Percentiles rank a stretch among this genome's conserved stretches.
phyloP scores from a whole-genome alignment of 192 early-diverging fungal genomes.

The Obelidium mucronatum region DNA sequence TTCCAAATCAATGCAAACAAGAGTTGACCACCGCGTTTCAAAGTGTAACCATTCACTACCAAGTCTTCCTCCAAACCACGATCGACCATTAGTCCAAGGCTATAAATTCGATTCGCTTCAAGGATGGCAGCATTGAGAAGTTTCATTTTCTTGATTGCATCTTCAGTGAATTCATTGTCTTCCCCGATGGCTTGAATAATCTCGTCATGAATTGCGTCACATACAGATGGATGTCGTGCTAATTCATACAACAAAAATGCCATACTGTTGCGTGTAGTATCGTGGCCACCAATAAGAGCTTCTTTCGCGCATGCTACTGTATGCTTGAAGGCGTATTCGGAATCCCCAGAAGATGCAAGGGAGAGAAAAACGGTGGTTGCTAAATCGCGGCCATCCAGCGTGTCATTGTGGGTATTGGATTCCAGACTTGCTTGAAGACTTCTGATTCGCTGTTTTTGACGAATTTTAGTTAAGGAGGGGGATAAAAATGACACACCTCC shows the following conservation, averaged over 20 bases:
- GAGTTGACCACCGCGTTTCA: neutral
- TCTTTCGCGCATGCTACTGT: neutral
- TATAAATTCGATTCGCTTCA: conserved; percentile 8
- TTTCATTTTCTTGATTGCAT: neutral
- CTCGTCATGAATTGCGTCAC: conserved; percentile 1
- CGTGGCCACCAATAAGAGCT: conserved; percentile 7
- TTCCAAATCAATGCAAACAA: neutral
- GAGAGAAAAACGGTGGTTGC: no score
- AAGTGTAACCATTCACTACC: neutral
- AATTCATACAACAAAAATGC: conserved; percentile 18
- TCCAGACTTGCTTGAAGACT: no score
- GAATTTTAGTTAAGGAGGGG: no score
- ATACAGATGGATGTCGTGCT: neutral
- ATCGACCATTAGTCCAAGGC: neutral
- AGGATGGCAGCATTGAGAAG: conserved; percentile 3
- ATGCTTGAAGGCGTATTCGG: neutral
- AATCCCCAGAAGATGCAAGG: neutral
- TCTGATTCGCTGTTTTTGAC: no score
- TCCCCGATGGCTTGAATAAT: neutral
- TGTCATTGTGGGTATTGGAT: neutral
- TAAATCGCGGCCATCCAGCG: no score
- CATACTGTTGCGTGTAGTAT: conserved; percentile 15
- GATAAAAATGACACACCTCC: no score
- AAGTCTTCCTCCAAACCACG: neutral
- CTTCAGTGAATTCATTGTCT: neutral